Evolutionary conservation across 805 yeast genomes (phyloP), one percentile per base, ranked within the genome.

Genomic region (Kregervanrija pseudodelftensis): DNA sequence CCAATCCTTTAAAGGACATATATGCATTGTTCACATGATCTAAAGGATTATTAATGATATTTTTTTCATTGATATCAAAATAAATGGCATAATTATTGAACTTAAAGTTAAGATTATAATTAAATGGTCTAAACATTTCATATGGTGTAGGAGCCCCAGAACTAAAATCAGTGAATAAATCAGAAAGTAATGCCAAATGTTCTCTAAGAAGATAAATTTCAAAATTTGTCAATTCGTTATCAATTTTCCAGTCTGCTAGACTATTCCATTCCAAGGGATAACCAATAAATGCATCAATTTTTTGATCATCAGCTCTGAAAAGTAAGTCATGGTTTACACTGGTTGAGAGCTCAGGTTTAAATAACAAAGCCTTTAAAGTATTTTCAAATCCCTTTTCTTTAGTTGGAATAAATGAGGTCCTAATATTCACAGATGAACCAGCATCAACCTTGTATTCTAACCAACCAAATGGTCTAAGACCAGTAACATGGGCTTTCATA

Each of bases 321-420:
- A 89, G 61, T 10, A 88, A 67, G 52, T 87, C 95, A 60, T 93
- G 99, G 53, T 91, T 93, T 1, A 93, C 90, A 46, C 95, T 85
- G 0, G 97, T 71, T 38, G 90, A 66, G 2, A 88, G 60, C 53
- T 85, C 95, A 1, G 85, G 79, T 13, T 69, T 65, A 0, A 61
- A 59, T 30, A 91, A 61, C 14, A 67, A 66, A 1, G 78, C 59
- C 2, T 64, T 59, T 1, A 83, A 50, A 2, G 53, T 60, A 51
- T 79, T 81, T 14, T 68, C 67, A 70, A 74, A 82, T 0, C 96
- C 84, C 1, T 66, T 56, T 3, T 63, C 63, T 5, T 50, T 49
- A 0, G 75, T 65, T 1, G 93, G 77, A 8, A 78, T 64, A 49
- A 77, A 70, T 0, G 84, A 77, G 1, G 74, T 64, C 13, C 64